phyloP scores from a whole-genome alignment of 257 asterid species.

The Linaria vulgaris region DNA sequence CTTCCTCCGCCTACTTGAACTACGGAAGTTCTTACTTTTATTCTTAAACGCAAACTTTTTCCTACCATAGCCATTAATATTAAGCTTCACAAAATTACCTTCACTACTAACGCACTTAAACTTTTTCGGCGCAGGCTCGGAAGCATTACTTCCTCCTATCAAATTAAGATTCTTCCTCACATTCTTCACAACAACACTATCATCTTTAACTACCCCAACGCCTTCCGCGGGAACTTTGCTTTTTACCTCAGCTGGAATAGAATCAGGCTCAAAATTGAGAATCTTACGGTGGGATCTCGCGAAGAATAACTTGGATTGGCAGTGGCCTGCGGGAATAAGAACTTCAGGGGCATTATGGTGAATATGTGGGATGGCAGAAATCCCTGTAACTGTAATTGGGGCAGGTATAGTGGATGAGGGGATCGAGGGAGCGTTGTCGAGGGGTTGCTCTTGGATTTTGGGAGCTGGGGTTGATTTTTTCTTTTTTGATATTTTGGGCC shows the following conservation, averaged over 20 bases:
- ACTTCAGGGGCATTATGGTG: conserved; percentile 26
- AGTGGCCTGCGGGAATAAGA: conserved; percentile 49
- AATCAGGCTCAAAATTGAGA: conserved; percentile 60
- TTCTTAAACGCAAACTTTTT: conserved; percentile 61
- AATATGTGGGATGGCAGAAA: conserved; percentile 25
- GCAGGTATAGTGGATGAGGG: conserved; percentile 49
- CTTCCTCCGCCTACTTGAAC: conserved; percentile 45
- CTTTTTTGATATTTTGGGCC: conserved; percentile 52
- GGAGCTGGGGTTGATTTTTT: conserved; percentile 33
- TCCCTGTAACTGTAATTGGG: conserved; percentile 25
- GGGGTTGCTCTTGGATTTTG: conserved; percentile 16
- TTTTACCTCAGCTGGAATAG: conserved; percentile 21
- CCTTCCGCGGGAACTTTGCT: conserved; percentile 19
- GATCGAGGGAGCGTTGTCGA: conserved; percentile 25
- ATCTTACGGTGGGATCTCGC: conserved; percentile 34
- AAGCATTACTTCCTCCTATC: conserved; percentile 37
- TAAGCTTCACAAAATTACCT: conserved; percentile 94
- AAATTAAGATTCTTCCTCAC: conserved; percentile 48
- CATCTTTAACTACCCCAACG: conserved; percentile 22
- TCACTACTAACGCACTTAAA: conserved; percentile 47
- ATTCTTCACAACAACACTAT: conserved; percentile 28
- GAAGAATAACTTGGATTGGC: conserved; percentile 51
- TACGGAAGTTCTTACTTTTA: conserved; percentile 40
- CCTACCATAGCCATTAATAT: conserved; percentile 86
- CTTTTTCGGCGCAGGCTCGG: conserved; percentile 44